A percentile compares a stretch with the other conserved stretches of the same genome.
These are phyloP conservation scores for Auriculariales sp. DNA, from an alignment of 768 basidiomycete genomes.

Conservation along the genomic window DNA sequence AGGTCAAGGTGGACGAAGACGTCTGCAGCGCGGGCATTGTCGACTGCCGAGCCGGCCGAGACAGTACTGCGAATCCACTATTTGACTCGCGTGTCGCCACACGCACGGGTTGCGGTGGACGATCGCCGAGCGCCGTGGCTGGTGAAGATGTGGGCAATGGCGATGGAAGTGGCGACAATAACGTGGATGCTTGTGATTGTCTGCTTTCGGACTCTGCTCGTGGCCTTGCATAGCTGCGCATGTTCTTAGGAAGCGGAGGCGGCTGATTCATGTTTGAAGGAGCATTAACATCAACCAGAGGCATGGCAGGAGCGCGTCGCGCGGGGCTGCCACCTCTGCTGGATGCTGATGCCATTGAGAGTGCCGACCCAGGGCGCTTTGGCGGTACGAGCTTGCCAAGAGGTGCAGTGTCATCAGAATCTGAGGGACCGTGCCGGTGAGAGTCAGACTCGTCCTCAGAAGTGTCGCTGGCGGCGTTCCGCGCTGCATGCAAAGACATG, in stretches of 20 bases:
- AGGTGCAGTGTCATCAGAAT: neutral
- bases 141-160: neutral
- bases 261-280: neutral
- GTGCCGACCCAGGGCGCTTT: neutral
- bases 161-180: too few relatives aligned
- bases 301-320: neutral
- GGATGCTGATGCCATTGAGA: neutral
- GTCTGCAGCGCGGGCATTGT: conserved; percentile 16
- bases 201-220: too few relatives aligned
- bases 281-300: neutral
- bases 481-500: too few relatives aligned
- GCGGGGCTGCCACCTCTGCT: neutral
- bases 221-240: neutral
- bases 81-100: neutral
- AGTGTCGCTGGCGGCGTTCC: neutral
- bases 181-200: too few relatives aligned
- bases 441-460: neutral
- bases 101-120: neutral
- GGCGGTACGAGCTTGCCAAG: neutral
- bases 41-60: conserved; percentile 7
- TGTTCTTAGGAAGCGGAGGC: neutral
- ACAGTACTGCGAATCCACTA: neutral
- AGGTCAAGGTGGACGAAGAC: conserved; percentile 9
- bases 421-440: neutral
- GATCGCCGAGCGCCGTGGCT: neutral